Conservation (phyloP, 768 basidiomycete genomes). For the Candolleomyces efflorescens region DNA sequence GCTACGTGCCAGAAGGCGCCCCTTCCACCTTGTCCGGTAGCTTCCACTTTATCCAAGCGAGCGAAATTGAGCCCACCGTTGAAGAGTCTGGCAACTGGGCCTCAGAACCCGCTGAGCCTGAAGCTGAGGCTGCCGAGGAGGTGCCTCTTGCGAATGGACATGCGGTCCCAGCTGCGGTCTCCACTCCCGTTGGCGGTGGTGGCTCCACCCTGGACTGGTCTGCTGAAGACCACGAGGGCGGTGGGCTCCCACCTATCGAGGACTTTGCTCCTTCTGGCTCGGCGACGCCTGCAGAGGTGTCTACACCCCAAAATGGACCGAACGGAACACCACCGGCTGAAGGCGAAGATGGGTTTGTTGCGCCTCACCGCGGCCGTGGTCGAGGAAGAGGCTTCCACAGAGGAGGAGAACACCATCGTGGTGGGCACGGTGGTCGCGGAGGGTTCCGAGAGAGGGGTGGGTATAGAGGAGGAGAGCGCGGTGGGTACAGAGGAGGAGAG, state of each 20-base stretch:
- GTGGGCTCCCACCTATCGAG: constrained; percentile 72
- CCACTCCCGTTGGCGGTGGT: constrained; percentile 14
- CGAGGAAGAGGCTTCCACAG: not conserved
- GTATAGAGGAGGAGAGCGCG: constrained; percentile 25
- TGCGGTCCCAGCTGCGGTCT: not conserved
- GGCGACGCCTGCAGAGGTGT: constrained; percentile 48
- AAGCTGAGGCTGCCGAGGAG: constrained; percentile 21
- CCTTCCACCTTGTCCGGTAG: constrained; percentile 36
- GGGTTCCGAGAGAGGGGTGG: constrained; percentile 31
- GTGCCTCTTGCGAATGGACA: constrained; percentile 13
- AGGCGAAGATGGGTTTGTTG: constrained; percentile 60
- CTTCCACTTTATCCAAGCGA: constrained; percentile 80
- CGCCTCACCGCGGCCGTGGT: not conserved
- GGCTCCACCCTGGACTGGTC: constrained; percentile 72
- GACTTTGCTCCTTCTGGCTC: constrained; percentile 73
- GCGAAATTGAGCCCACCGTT: constrained; percentile 62
- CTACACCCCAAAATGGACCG: constrained; percentile 16
- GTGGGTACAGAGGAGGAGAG: constrained; percentile 19
- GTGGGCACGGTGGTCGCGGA: constrained; percentile 17
- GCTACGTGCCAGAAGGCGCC: constrained; percentile 29
- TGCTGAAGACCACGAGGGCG: constrained; percentile 71
- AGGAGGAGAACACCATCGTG: constrained; percentile 9
- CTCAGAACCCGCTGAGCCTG: constrained; percentile 40
- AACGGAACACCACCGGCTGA: constrained; percentile 25
- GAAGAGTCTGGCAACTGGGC: constrained; percentile 56